Evolutionary conservation across 495 filamentous ascomycete species (phyloP), one percentile per base, ranked within the genome.

Genomic region (Pyronema domesticum): DNA sequence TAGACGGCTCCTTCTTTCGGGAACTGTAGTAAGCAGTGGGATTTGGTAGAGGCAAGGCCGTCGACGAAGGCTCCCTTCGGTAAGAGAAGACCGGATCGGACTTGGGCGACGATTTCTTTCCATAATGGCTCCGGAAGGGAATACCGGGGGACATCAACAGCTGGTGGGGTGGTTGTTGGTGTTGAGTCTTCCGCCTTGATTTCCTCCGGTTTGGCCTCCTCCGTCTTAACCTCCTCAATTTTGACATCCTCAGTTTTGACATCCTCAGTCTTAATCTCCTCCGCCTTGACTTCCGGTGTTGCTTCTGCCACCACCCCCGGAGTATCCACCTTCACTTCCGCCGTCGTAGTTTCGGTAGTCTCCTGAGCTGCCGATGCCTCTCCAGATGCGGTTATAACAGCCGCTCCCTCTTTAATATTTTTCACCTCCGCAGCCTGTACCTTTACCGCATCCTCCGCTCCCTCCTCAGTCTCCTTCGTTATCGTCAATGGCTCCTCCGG

Each of bases 21-120:
- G 57, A 78, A 81, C 40, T 80, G 76, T n/a, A 88, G 69, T 10
- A 79, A 68, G 11, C 84, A 65, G 58, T 85, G 80, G 0, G 79
- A 74, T 60, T 81, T 82, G 48, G 70, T 68, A 15, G 77, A 70
- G 11, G 76, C 70, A 15, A 62, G 51, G 30, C 57, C 61, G 35
- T 65, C 60, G 8, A 54, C 35, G 30, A 61, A 67, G 15, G 53
- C 36, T n/a, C 55, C 49, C 33, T 67, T 68, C 7, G 67, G 67
- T 1, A 67, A 46, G 45, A 52, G 54, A 15, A 68, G 51, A 23
- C 67, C 67, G 18, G 67, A 55, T 33, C 61, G 58, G 19, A 69
- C 51, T 49, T 64, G 54, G 37, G 65, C 50, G 30, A 52, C 50
- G 9, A 68, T 59, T 33, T 68, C 67, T 19, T 63, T 61, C 64